phyloP scores from a whole-genome alignment of 192 early-diverging fungal genomes.

The Rhizophagus sp. region DNA sequence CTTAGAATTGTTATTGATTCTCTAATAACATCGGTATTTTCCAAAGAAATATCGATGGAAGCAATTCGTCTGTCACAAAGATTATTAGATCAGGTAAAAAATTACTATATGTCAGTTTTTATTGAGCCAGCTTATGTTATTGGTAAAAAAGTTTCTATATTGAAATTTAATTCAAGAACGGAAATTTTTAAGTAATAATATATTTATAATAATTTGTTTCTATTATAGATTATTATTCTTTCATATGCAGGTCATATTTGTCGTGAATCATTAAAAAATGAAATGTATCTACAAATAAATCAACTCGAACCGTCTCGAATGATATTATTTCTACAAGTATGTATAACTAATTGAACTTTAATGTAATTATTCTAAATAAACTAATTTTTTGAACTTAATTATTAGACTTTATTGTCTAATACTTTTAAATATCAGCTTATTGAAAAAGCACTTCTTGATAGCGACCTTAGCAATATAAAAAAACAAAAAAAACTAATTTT shows the following conservation, averaged over 20 bases:
- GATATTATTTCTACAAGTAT: slow-evolving; percentile 16
- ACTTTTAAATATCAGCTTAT: slow-evolving; percentile 16
- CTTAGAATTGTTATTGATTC: slow-evolving; percentile 9
- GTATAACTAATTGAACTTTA: neutral
- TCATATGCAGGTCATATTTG: slow-evolving; percentile 24
- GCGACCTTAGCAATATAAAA: neutral
- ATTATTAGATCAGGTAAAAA: slow-evolving; percentile 19
- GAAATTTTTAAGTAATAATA: neutral
- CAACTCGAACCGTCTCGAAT: neutral
- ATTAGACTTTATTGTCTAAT: slow-evolving; percentile 10
- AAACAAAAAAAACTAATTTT: neutral
- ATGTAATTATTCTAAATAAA: no score
- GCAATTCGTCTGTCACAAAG: slow-evolving; percentile 1
- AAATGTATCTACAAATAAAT: slow-evolving; percentile 12
- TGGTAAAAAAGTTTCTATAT: no score
- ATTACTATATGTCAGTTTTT: neutral
- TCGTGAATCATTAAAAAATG: neutral
- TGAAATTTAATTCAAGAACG: no score
- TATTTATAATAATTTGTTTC: neutral
- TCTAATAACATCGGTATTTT: neutral
- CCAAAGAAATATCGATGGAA: slow-evolving; percentile 4
- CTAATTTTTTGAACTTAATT: neutral
- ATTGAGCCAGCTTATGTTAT: neutral
- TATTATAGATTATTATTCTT: slow-evolving; percentile 27
- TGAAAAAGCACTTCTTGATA: slow-evolving; percentile 13